Base-by-base conservation (phyloP, 2,329 filamentous ascomycete genomes). In the Chrysoporthe deuterocubensis region DNA sequence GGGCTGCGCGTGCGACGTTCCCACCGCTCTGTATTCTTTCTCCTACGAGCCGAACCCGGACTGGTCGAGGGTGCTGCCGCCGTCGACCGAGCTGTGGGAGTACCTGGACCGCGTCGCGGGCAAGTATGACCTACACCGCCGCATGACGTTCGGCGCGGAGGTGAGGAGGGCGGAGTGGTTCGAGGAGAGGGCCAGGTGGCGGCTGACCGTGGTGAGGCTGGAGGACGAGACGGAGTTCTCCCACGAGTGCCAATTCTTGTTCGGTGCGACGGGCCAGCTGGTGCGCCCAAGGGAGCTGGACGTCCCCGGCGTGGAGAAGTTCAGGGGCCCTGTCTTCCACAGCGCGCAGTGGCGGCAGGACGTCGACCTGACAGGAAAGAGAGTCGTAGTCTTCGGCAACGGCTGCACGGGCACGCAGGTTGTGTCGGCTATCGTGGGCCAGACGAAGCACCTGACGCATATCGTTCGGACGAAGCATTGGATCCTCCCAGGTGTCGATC, bases 41-140 rank as follows among this genome's bases (percentile, higher is more conserved):
- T 85, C 85, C 1, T 91, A 89, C 74, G 81, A 82, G 21, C 83
- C 85, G 0, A 90, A 90, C 68, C 84, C 85, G 0, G 78, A 87
- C 69, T 91, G 89, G 89, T 83, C 80, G 0, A 81, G 86, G 52
- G 80, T 87, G 50, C 84, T 89, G 72, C 84, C 88, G 0, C 80
- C 83, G 54, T 83, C 83, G 1, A 71, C 76, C 1, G 89, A 91
- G 72, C 86, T 91, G 32, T 78, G 80, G 62, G 76, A 79, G 1
- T 91, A 92, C 71, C 83, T 88, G 76, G 77, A 85, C 66, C 69
- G 74, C 0, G 79, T 90, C 0, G 87, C 88, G 0, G 75, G 78
- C 4, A 80, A 81, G 67, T 84, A 82, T 71, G 76, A 78, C 54
- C 74, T 84, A 6, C 59, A 72, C 48, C 70, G 74, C 5, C 79